phyloP scores from a whole-genome alignment of 495 filamentous ascomycete genomes.

The Tirmania nivea region DNA sequence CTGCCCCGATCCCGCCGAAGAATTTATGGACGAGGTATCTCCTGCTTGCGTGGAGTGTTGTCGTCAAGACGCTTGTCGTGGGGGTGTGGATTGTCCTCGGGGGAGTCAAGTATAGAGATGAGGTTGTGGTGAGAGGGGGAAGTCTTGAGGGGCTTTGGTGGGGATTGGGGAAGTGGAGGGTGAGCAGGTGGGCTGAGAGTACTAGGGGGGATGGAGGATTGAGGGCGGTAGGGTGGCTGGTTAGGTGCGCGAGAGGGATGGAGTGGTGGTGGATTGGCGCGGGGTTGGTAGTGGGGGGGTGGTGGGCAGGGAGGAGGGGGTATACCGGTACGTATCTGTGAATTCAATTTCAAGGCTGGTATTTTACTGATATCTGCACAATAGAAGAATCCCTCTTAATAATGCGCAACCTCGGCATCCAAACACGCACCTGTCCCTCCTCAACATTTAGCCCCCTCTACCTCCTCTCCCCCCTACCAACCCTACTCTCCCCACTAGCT shows the following conservation, averaged over 20 bases:
- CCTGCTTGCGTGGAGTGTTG: neutral
- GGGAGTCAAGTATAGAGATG: neutral
- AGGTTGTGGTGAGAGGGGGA: neutral
- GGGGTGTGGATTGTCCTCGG: neutral
- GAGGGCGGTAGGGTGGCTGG: neutral
- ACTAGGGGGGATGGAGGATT: neutral
- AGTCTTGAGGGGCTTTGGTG: neutral
- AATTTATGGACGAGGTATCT: neutral
- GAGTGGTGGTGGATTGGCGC: neutral
- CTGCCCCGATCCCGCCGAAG: constrained; percentile 18
- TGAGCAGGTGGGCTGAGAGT: neutral
- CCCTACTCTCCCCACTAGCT: constrained; percentile 10
- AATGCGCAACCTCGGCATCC: constrained; percentile 73
- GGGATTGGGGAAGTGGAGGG: neutral
- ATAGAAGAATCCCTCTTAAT: constrained; percentile 71
- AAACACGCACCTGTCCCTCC: constrained; percentile 39
- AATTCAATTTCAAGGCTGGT: too few relatives aligned
- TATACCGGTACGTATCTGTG: neutral
- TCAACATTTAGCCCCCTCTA: neutral
- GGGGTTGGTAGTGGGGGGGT: neutral
- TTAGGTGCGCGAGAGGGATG: too few relatives aligned
- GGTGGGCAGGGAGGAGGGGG: neutral
- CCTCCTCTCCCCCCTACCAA: neutral
- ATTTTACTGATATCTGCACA: neutral
- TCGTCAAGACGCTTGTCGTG: neutral